Evolutionary conservation across 208 protist genomes (phyloP).

Genomic region (Trypanosoma grayi): DNA sequence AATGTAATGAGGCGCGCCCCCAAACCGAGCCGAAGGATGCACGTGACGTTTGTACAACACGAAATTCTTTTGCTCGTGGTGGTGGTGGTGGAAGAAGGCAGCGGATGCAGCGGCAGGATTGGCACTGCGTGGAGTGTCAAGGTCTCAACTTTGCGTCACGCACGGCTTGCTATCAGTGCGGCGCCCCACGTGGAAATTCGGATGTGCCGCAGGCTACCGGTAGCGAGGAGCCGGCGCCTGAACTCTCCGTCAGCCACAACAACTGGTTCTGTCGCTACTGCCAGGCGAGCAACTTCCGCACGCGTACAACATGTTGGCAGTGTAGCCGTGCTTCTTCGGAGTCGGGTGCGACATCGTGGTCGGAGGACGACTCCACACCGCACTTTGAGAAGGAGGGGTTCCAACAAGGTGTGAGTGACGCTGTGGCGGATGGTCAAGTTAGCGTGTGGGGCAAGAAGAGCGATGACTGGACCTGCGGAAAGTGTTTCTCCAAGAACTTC

Average conservation of each 20-base stretch:
- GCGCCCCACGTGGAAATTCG: conserved; percentile 21
- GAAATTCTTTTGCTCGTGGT: not conserved
- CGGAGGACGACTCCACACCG: conserved; percentile 22
- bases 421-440: conserved; percentile 36
- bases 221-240: not conserved
- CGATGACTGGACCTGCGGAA: conserved; percentile 77
- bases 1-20: conserved; percentile 43
- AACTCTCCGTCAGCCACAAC: conserved; percentile 40
- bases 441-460: conserved; percentile 38
- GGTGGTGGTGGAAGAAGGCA: conserved; percentile 6
- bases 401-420: conserved; percentile 32
- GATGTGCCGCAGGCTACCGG: not conserved
- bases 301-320: conserved; percentile 79
- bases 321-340: conserved; percentile 35
- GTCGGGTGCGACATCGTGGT: conserved; percentile 32
- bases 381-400: conserved; percentile 81
- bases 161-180: conserved; percentile 72
- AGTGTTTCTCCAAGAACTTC: conserved; percentile 86
- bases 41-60: conserved; percentile 27
- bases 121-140: conserved; percentile 68
- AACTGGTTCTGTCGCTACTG: conserved; percentile 84
- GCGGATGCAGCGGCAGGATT: conserved; percentile 32
- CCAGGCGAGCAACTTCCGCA: conserved; percentile 85
- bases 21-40: conserved; percentile 43
- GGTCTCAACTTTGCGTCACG: conserved; percentile 73